Conservation (phyloP, 2,329 filamentous ascomycete species). For the Westerdykella aurantiaca region DNA sequence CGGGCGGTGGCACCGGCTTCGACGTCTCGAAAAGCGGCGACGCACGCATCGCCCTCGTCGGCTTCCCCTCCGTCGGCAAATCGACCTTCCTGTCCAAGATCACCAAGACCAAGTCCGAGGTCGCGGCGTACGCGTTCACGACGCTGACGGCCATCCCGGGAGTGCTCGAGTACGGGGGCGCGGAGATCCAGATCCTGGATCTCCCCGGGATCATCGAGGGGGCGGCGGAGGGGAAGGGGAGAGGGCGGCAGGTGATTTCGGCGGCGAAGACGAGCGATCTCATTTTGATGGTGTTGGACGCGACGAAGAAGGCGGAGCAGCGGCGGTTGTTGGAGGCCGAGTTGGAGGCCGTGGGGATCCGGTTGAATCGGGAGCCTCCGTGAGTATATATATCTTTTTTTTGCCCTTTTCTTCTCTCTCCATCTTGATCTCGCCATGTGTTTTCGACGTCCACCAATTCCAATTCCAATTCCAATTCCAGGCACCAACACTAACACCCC, state of each 20-base stretch:
- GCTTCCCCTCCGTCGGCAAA: conserved; percentile 98
- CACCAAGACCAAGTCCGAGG: conserved; percentile 94
- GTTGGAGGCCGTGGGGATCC: conserved; percentile 89
- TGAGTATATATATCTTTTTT: conserved; percentile 43
- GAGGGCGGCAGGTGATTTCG: conserved; percentile 93
- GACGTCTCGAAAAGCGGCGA: conserved; percentile 91
- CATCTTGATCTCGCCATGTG: neutral
- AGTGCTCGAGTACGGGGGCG: conserved; percentile 94
- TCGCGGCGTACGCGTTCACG: conserved; percentile 94
- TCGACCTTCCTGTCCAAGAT: conserved; percentile 99
- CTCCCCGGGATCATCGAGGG: conserved; percentile 97
- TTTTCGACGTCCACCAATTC: too few species aligned
- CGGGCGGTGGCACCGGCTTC: conserved; percentile 76
- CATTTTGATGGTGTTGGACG: conserved; percentile 94
- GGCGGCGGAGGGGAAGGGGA: conserved; percentile 88
- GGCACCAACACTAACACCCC: conserved; percentile 1
- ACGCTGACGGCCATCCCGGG: conserved; percentile 96
- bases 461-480: neutral
- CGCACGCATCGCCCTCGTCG: conserved; percentile 91
- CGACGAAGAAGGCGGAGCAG: conserved; percentile 94
- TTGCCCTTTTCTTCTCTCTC: neutral
- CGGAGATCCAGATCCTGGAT: conserved; percentile 97
- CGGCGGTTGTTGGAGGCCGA: conserved; percentile 83
- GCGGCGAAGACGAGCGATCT: conserved; percentile 97
- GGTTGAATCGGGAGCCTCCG: conserved; percentile 86